Conservation (phyloP, 768 basidiomycete species). For the Hygrocybe coccinea region DNA sequence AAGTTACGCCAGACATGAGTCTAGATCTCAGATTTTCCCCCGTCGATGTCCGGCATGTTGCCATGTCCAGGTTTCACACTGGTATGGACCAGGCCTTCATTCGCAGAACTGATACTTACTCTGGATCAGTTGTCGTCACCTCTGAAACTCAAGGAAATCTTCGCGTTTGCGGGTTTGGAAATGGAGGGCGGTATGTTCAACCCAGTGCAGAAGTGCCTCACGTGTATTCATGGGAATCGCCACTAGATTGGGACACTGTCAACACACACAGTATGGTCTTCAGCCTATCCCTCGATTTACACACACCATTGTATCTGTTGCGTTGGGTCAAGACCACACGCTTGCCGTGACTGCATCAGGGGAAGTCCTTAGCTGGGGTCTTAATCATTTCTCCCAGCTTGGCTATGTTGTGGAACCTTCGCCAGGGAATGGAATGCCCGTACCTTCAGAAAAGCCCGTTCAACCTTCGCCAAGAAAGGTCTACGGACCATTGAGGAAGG, state of each 20-base stretch:
- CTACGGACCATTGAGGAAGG: slow-evolving; percentile 68
- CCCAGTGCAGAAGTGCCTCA: not conserved
- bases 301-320: slow-evolving; percentile 58
- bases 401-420: slow-evolving; percentile 74
- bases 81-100: slow-evolving; percentile 34
- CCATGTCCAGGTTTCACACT: slow-evolving; percentile 90
- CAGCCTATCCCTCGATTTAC: slow-evolving; percentile 55
- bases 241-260: slow-evolving; percentile 61
- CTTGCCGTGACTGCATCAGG: slow-evolving; percentile 76
- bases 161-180: slow-evolving; percentile 84
- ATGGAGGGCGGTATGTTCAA: slow-evolving; percentile 67
- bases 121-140: slow-evolving; percentile 52
- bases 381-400: slow-evolving; percentile 84
- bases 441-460: slow-evolving; percentile 62
- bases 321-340: slow-evolving; percentile 92
- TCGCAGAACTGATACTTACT: not conserved
- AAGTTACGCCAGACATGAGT: slow-evolving; percentile 17
- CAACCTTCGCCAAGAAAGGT: slow-evolving; percentile 76
- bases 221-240: not conserved
- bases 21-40: slow-evolving; percentile 54
- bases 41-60: slow-evolving; percentile 57
- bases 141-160: slow-evolving; percentile 69
- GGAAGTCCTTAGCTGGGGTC: slow-evolving; percentile 86
- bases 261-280: slow-evolving; percentile 76
- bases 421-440: slow-evolving; percentile 27